A percentile compares a stretch with the other conserved stretches of the same genome.
These are phyloP conservation scores for Castanopsis chinensis DNA, from an alignment of 306 rosid genomes.

Conservation along the genomic window DNA sequence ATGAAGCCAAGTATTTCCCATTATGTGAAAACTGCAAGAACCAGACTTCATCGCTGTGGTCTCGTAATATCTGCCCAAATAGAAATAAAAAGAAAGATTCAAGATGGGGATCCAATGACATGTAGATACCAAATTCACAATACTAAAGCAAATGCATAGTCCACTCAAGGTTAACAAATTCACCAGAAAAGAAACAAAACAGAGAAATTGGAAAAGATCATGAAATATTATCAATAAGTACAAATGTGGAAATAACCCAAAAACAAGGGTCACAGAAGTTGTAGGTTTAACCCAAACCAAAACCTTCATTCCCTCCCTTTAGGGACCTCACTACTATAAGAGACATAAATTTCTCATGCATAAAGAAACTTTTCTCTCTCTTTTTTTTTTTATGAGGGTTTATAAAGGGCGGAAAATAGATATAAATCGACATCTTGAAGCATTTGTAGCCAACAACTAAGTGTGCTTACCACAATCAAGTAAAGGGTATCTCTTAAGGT, in stretches of 20 bases:
- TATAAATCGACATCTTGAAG: background rate
- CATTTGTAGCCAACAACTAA: background rate
- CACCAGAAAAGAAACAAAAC: background rate
- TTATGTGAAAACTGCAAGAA: conserved; percentile 87
- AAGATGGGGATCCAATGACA: conserved; percentile 15
- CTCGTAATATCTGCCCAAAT: conserved; percentile 62
- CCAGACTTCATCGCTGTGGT: conserved; percentile 90
- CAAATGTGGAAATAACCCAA: background rate
- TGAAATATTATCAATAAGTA: background rate
- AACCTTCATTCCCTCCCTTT: background rate
- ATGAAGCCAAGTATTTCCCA: conserved; percentile 90
- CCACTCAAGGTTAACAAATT: background rate
- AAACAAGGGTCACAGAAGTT: background rate
- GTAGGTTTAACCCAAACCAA: background rate
- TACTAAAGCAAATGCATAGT: background rate
- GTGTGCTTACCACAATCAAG: background rate
- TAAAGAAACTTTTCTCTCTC: background rate
- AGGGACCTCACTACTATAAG: background rate
- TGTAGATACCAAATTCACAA: conserved; percentile 12
- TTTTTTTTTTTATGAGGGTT: background rate
- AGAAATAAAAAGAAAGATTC: conserved; percentile 23
- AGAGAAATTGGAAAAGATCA: background rate
- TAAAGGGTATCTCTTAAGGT: too few relatives aligned
- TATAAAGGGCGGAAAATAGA: background rate
- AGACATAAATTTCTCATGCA: background rate